phyloP scores from a whole-genome alignment of 352 stramenopile genomes.

The Aphanomyces euteiches region DNA sequence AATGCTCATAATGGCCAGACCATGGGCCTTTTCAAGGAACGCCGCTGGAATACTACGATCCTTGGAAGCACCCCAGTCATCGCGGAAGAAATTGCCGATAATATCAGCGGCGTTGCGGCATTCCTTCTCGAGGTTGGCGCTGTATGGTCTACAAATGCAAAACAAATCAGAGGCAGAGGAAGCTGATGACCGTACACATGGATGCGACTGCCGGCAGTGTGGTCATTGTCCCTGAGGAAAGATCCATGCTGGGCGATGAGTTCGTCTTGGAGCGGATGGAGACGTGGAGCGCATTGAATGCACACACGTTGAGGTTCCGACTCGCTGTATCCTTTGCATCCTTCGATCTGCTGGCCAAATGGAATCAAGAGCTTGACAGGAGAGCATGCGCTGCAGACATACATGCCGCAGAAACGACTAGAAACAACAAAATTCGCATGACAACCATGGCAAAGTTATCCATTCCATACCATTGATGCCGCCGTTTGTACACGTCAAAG shows the following conservation, averaged over 20 bases:
- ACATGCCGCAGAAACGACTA: slow-evolving; percentile 52
- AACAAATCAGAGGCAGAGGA: too few relatives aligned
- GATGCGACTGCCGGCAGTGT: slow-evolving; percentile 29
- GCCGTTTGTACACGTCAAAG: slow-evolving; percentile 59
- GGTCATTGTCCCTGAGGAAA: too few relatives aligned
- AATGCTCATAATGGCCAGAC: slow-evolving; percentile 80
- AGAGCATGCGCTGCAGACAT: slow-evolving; percentile 57
- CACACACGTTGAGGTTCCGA: slow-evolving; percentile 57
- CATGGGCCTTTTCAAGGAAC: slow-evolving; percentile 51
- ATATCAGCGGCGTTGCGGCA: slow-evolving; percentile 63
- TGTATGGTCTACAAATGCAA: slow-evolving; percentile 51
- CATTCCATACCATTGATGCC: slow-evolving; percentile 52
- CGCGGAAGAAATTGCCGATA: slow-evolving; percentile 61
- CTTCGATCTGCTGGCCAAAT: slow-evolving; percentile 44
- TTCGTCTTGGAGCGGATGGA: slow-evolving; percentile 49
- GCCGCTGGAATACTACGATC: slow-evolving; percentile 49
- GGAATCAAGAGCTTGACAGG: slow-evolving; percentile 55
- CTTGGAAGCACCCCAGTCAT: slow-evolving; percentile 43
- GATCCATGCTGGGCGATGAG: slow-evolving; percentile 30
- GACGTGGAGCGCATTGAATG: slow-evolving; percentile 45
- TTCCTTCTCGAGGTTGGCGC: slow-evolving; percentile 48
- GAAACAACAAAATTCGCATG: slow-evolving; percentile 1
- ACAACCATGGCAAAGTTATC: background rate
- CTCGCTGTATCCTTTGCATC: slow-evolving; percentile 49
- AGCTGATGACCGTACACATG: too few relatives aligned